Conservation (phyloP, 768 basidiomycete species). For the Boletus sp. region DNA sequence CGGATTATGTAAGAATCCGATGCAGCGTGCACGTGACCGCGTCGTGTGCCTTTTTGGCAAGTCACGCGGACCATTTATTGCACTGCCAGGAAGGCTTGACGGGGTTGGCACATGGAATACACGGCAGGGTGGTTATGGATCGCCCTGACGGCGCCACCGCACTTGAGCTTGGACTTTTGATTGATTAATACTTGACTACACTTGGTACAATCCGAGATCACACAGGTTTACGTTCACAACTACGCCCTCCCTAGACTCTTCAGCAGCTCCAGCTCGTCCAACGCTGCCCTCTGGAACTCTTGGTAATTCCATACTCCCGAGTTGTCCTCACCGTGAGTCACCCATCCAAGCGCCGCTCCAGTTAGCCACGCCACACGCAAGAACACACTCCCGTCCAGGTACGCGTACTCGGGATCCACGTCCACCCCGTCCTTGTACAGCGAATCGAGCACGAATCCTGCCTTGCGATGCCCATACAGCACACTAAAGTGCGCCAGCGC, state of each 20-base stretch:
- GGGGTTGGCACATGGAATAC: not conserved
- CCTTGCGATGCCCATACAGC: constrained; percentile 41
- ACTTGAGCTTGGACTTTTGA: not conserved
- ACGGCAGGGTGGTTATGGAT: too few species aligned
- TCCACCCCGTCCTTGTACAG: constrained; percentile 23
- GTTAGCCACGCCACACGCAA: constrained; percentile 53
- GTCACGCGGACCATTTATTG: too few species aligned
- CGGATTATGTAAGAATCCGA: constrained; percentile 24
- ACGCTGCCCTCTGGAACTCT: constrained; percentile 26
- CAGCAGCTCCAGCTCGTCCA: constrained; percentile 24
- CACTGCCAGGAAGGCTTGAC: not conserved
- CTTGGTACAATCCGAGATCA: too few species aligned
- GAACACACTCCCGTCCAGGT: constrained; percentile 62
- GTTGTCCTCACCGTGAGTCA: constrained; percentile 37
- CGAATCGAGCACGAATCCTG: constrained; percentile 32
- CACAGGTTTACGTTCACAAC: not conserved
- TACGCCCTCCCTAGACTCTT: constrained; percentile 18
- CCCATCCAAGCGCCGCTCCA: constrained; percentile 40
- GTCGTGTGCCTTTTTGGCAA: constrained; percentile 14
- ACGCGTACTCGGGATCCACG: constrained; percentile 45
- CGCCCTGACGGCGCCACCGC: not conserved
- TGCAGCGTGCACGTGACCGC: constrained; percentile 27
- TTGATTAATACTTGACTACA: not conserved
- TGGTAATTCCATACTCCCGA: constrained; percentile 28
- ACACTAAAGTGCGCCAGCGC: constrained; percentile 45